Conservation (phyloP, 805 yeast genomes). For the Suhomyces prunicola region DNA sequence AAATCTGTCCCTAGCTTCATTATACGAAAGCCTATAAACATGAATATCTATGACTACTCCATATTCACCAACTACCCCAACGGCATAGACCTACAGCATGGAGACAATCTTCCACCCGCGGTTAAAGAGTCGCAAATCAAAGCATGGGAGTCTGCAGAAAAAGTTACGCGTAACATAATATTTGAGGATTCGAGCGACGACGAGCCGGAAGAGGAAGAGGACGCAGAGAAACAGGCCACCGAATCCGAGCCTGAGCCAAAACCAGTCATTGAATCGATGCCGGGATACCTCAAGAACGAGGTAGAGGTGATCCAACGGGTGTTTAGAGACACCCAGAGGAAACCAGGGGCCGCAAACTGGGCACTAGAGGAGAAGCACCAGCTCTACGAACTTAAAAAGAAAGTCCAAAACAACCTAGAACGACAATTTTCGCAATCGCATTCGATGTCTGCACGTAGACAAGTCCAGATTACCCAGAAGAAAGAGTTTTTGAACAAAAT, state of each 20-base stretch:
- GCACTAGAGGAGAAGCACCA: slow-evolving; percentile 8
- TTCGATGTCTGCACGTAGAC: slow-evolving; percentile 33
- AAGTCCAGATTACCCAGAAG: slow-evolving; percentile 39
- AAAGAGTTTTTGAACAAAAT: slow-evolving; percentile 36
- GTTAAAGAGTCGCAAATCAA: slow-evolving; percentile 40
- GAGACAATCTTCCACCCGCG: slow-evolving; percentile 27
- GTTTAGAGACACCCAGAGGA: slow-evolving; percentile 4
- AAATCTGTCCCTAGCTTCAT: slow-evolving; percentile 23
- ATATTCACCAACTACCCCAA: slow-evolving; percentile 27
- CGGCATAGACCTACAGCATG: slow-evolving; percentile 14
- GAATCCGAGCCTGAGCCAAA: slow-evolving; percentile 12
- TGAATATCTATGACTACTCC: slow-evolving; percentile 36
- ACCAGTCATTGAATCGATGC: slow-evolving; percentile 20
- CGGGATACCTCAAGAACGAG: slow-evolving; percentile 40
- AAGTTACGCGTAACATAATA: slow-evolving; percentile 33
- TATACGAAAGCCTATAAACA: slow-evolving; percentile 29
- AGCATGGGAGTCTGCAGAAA: slow-evolving; percentile 47
- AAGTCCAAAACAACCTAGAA: slow-evolving; percentile 28
- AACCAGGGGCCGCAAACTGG: not conserved
- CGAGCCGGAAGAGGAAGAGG: slow-evolving; percentile 17
- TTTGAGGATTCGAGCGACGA: slow-evolving; percentile 29
- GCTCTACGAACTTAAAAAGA: slow-evolving; percentile 11
- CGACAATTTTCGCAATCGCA: slow-evolving; percentile 30
- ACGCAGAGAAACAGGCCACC: not conserved
- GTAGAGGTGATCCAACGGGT: slow-evolving; percentile 16